A percentile compares a stretch with the other conserved stretches of the same genome.
Conservation (phyloP, 768 basidiomycete species). For the Trametes punicea region DNA sequence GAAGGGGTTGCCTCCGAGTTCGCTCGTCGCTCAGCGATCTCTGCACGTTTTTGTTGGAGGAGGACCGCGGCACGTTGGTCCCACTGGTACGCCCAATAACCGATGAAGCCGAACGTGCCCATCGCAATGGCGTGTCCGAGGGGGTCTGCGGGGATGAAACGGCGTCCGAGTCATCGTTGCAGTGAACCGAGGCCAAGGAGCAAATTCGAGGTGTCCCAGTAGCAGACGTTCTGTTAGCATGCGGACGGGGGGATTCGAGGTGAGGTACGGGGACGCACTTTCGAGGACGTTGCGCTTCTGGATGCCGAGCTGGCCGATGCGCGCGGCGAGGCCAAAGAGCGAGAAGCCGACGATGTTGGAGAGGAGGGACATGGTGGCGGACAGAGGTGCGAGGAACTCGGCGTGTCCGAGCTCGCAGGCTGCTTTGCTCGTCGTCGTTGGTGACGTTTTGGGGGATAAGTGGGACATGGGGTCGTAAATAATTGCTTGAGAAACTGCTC, state of each 20-base stretch:
- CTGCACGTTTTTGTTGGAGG: slow-evolving; percentile 58
- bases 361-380: slow-evolving; percentile 54
- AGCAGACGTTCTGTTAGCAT: neutral
- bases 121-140: slow-evolving; percentile 68
- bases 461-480: no score
- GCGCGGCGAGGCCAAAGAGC: slow-evolving; percentile 74
- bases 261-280: slow-evolving; percentile 51
- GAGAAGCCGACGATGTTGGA: slow-evolving; percentile 76
- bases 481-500: no score
- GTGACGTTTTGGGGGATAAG: slow-evolving; percentile 4
- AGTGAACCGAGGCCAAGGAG: neutral
- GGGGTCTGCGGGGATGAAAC: no score
- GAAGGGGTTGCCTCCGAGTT: slow-evolving; percentile 16
- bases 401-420: neutral
- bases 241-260: neutral
- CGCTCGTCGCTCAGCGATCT: slow-evolving; percentile 52
- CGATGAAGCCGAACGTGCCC: slow-evolving; percentile 64
- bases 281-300: slow-evolving; percentile 75
- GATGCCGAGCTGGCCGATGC: slow-evolving; percentile 85
- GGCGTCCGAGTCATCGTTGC: neutral
- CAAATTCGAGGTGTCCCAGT: neutral
- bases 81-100: slow-evolving; percentile 73
- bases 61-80: slow-evolving; percentile 60
- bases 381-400: neutral
- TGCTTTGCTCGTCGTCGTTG: neutral